Conservation (phyloP, 345 rosid genomes). For the Syzygium jambos region DNA sequence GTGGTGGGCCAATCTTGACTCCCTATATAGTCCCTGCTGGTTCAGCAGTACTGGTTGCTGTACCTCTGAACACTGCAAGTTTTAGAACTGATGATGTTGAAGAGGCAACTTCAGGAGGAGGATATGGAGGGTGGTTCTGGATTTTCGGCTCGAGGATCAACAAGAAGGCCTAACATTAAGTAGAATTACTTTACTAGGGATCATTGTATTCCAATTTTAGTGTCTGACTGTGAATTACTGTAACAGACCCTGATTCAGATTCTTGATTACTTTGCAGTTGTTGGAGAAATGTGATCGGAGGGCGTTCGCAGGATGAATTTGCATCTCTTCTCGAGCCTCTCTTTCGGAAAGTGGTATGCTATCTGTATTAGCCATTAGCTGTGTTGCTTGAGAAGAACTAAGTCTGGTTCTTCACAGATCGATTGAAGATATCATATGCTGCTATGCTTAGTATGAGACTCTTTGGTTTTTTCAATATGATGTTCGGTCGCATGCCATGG, state of each 20-base stretch:
- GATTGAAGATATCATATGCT: neutral
- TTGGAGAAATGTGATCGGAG: too few species aligned
- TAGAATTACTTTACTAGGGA: neutral
- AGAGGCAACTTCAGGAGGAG: neutral
- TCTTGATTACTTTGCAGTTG: too few species aligned
- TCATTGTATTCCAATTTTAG: neutral
- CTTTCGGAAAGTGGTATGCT: too few species aligned
- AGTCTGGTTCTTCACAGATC: neutral
- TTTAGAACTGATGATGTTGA: too few species aligned
- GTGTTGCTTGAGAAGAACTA: neutral
- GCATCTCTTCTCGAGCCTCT: too few species aligned
- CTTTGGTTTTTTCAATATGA: neutral
- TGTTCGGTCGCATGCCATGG: neutral
- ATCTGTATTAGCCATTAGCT: neutral
- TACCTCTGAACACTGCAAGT: too few species aligned
- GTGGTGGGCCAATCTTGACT: too few species aligned
- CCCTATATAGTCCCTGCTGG: too few species aligned
- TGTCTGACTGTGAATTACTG: neutral
- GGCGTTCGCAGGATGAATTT: too few species aligned
- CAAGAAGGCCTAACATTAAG: constrained; percentile 1
- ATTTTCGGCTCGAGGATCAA: neutral
- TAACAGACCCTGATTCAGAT: too few species aligned
- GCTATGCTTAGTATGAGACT: neutral
- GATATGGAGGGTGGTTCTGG: neutral
- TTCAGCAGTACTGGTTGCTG: too few species aligned